Evolutionary conservation across 352 stramenopile genomes (phyloP).

Genomic region (Blastocystis sp.): DNA sequence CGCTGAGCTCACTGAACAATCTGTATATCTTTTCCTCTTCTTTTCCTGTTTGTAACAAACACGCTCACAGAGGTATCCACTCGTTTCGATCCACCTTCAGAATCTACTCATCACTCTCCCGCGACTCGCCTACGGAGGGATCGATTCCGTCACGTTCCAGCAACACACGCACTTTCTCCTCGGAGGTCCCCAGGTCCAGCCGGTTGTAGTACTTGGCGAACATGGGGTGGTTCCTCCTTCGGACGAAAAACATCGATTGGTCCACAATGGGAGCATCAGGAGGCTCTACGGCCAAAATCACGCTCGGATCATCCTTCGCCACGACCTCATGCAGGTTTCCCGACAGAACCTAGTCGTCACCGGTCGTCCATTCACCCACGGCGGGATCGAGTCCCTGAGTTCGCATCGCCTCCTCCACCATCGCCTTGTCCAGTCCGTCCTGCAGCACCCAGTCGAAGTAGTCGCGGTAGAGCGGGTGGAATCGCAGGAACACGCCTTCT

Average conservation of each 20-base stretch:
- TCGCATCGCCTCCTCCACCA: background rate
- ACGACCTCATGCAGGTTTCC: background rate
- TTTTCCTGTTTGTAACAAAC: background rate
- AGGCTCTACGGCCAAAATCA: background rate
- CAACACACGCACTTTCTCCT: background rate
- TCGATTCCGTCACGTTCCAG: background rate
- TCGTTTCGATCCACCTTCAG: constrained; percentile 3
- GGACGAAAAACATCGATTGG: background rate
- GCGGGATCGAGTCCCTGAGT: background rate
- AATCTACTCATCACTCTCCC: background rate
- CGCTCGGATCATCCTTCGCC: background rate
- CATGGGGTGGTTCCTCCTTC: background rate
- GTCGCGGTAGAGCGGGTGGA: background rate
- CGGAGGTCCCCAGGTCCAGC: background rate
- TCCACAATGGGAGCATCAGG: background rate
- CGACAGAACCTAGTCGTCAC: background rate
- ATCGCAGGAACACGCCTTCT: background rate
- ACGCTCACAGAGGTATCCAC: background rate
- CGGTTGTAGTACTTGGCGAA: constrained; percentile 12
- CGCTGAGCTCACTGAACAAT: constrained; percentile 65
- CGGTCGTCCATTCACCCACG: background rate
- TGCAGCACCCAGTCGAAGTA: constrained; percentile 11
- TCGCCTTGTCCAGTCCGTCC: background rate
- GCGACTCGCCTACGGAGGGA: background rate
- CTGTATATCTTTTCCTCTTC: constrained; percentile 62